Evolutionary conservation across 768 basidiomycete genomes (phyloP).

Genomic region (Mycena floridula): DNA sequence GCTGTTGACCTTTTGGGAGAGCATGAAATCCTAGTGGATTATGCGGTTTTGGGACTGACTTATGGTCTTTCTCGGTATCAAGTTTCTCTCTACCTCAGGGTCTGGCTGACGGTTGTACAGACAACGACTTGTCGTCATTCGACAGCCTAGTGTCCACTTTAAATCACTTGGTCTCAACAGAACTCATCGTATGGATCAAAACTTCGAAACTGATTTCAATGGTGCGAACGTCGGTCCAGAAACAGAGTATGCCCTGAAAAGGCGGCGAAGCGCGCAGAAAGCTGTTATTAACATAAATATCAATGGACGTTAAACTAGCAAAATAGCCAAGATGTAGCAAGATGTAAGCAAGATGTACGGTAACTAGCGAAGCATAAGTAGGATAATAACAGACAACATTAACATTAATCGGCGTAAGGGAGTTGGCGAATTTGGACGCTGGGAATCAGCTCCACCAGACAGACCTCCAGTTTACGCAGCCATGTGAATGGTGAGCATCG

Average conservation of each 20-base stretch:
- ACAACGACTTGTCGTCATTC: conserved; percentile 65
- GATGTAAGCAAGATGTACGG: too few relatives aligned
- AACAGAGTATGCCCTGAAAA: too few relatives aligned
- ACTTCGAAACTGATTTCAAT: conserved; percentile 81
- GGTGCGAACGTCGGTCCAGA: too few relatives aligned
- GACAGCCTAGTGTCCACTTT: conserved; percentile 87
- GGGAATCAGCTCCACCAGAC: neutral
- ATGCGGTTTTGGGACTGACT: conserved; percentile 69
- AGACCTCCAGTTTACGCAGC: neutral
- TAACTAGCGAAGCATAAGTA: too few relatives aligned
- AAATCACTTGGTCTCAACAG: conserved; percentile 75
- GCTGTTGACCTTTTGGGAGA: conserved; percentile 48
- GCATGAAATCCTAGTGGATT: conserved; percentile 74
- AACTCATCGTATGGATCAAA: conserved; percentile 60
- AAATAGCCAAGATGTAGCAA: too few relatives aligned
- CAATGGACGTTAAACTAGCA: too few relatives aligned
- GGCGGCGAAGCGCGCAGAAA: too few relatives aligned
- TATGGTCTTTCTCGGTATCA: conserved; percentile 84
- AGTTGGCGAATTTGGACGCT: neutral
- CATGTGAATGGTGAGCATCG: neutral
- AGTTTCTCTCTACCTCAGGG: neutral
- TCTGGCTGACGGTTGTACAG: conserved; percentile 26
- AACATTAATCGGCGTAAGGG: neutral
- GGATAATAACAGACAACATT: too few relatives aligned
- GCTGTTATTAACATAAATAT: too few relatives aligned